A percentile compares a stretch with the other conserved stretches of the same genome.
phyloP scores from a whole-genome alignment of 495 filamentous ascomycete species.

The Penicillium lividum region DNA sequence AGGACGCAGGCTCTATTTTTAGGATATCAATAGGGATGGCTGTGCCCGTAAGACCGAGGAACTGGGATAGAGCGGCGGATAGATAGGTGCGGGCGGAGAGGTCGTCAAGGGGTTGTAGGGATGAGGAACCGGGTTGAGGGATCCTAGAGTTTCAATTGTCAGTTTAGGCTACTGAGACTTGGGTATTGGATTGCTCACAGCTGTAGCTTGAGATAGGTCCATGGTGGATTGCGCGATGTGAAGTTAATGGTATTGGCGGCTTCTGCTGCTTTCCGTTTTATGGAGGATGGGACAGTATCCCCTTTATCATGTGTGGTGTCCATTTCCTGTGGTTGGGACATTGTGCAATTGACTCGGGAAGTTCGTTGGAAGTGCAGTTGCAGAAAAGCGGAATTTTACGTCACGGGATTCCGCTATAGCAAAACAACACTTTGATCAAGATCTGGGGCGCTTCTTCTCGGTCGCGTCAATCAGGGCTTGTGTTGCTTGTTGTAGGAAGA shows the following conservation, averaged over 20 bases:
- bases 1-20: conserved; percentile 45
- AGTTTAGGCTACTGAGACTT: conserved; percentile 3
- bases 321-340: conserved; percentile 1
- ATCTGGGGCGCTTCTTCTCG: conserved; percentile 1
- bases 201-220: conserved; percentile 52
- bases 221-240: conserved; percentile 50
- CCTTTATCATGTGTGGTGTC: background rate
- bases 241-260: conserved; percentile 31
- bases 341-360: conserved; percentile 1
- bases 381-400: conserved; percentile 20
- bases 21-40: conserved; percentile 82
- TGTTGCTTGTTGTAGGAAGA: conserved; percentile 26
- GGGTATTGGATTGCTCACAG: conserved; percentile 29
- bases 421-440: background rate
- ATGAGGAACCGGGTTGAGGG: conserved; percentile 30
- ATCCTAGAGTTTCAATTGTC: conserved; percentile 25
- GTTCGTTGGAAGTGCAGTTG: conserved; percentile 1
- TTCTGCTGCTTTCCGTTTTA: conserved; percentile 36
- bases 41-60: conserved; percentile 75
- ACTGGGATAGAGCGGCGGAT: conserved; percentile 71
- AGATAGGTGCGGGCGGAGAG: conserved; percentile 75
- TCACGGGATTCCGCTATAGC: conserved; percentile 25
- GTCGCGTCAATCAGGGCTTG: conserved; percentile 17
- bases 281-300: background rate
- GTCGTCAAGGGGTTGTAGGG: conserved; percentile 58